These are phyloP conservation scores for Salmacisia buchloeana DNA, from an alignment of 1,284 basidiomycete species.

Conservation along the genomic window DNA sequence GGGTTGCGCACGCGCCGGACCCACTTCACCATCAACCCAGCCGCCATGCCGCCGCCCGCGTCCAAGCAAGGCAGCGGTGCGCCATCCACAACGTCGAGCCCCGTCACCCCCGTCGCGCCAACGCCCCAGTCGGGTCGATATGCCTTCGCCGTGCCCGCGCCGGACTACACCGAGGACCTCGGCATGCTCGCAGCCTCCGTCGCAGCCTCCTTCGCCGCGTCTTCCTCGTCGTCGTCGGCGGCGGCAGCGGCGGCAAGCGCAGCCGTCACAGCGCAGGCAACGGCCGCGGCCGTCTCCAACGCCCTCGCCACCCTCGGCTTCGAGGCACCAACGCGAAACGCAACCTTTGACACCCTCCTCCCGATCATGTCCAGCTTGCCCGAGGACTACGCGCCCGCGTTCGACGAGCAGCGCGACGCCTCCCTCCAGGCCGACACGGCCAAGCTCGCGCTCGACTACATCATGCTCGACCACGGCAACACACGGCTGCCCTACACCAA, in stretches of 20 bases:
- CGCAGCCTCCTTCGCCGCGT: not conserved
- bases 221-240: not conserved
- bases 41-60: constrained; percentile 6
- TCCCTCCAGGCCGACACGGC: not conserved
- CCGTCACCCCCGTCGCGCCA: not conserved
- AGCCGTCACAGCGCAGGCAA: not conserved
- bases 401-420: not conserved
- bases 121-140: not conserved
- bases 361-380: constrained; percentile 35
- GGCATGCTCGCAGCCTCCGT: not conserved
- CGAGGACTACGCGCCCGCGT: constrained; percentile 7
- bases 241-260: not conserved
- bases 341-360: constrained; percentile 22
- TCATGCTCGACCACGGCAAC: constrained; percentile 8
- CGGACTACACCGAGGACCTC: not conserved
- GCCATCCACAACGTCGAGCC: not conserved
- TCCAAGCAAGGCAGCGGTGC: too few species aligned
- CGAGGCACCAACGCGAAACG: constrained; percentile 29
- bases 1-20: not conserved
- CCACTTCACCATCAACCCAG: constrained; percentile 22
- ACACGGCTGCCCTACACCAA: constrained; percentile 25
- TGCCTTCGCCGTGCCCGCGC: not conserved
- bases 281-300: not conserved
- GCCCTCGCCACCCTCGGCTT: constrained; percentile 12
- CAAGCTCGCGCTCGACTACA: constrained; percentile 16